These are phyloP conservation scores for Arthrobotrys pseudoclavata DNA, from an alignment of 2,329 filamentous ascomycete genomes.

Conservation along the genomic window DNA sequence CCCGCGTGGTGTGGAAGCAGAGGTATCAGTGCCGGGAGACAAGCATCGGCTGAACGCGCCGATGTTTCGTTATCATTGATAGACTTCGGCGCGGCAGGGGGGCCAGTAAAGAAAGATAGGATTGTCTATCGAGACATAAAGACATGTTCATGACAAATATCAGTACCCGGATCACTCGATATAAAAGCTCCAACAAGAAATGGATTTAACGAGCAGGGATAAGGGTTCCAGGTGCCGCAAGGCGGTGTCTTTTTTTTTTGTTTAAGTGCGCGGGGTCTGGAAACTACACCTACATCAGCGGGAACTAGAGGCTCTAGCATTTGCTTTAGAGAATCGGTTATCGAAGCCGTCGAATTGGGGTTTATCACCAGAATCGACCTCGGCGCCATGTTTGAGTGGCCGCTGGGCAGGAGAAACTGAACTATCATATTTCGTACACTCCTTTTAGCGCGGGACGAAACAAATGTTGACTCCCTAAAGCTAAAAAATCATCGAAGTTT, in stretches of 20 bases:
- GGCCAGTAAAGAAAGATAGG: constrained; percentile 62
- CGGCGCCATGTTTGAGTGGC: constrained; percentile 59
- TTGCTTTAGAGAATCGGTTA: constrained; percentile 77
- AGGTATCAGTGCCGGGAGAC: constrained; percentile 60
- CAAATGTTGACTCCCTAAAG: constrained; percentile 39
- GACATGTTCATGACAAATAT: constrained; percentile 35
- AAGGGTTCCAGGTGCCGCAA: constrained; percentile 8
- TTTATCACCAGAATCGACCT: constrained; percentile 79
- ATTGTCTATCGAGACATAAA: constrained; percentile 49
- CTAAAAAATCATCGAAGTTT: constrained; percentile 44
- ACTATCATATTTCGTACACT: constrained; percentile 59
- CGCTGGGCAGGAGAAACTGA: constrained; percentile 57
- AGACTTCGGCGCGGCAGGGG: constrained; percentile 60
- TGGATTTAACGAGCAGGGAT: constrained; percentile 20
- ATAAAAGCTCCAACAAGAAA: not conserved
- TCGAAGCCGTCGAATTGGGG: constrained; percentile 80
- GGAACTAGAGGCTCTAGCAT: constrained; percentile 68
- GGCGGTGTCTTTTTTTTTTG: constrained; percentile 21
- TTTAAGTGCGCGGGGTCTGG: constrained; percentile 40
- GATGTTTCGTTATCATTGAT: constrained; percentile 61
- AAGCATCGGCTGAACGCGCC: constrained; percentile 57
- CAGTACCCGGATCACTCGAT: constrained; percentile 27
- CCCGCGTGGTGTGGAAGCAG: constrained; percentile 71
- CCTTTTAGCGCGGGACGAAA: constrained; percentile 55
- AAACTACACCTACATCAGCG: constrained; percentile 66